A percentile compares a stretch with the other conserved stretches of the same genome.
Evolutionary conservation across 2,329 filamentous ascomycete species (phyloP).

Genomic region (Colletotrichum tanaceti): DNA sequence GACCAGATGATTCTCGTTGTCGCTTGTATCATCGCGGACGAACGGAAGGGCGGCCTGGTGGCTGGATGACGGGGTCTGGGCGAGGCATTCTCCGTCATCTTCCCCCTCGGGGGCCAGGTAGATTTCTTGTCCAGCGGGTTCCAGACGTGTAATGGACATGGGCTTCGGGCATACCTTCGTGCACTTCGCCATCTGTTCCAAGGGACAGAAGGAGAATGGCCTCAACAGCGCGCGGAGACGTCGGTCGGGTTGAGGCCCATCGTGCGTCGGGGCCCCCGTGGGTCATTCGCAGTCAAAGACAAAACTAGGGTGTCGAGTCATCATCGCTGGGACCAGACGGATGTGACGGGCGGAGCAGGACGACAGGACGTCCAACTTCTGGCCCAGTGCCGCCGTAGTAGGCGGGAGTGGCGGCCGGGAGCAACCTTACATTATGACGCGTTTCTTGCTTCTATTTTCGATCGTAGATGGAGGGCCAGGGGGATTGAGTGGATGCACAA

Average conservation of each 20-base stretch:
- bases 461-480: conserved; percentile 2
- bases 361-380: conserved; percentile 20
- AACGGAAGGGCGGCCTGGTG: neutral
- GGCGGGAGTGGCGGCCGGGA: conserved; percentile 35
- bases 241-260: neutral
- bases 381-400: neutral
- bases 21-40: conserved; percentile 7
- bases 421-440: conserved; percentile 25
- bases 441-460: conserved; percentile 19
- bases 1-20: neutral
- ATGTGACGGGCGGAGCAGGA: conserved; percentile 4
- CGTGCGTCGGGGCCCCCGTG: neutral
- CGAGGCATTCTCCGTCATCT: neutral
- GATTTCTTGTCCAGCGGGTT: neutral
- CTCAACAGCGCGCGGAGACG: neutral
- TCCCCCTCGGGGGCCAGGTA: neutral
- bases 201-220: neutral
- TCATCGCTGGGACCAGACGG: conserved; percentile 6
- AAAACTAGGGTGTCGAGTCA: conserved; percentile 5
- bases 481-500: conserved; percentile 3
- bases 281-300: neutral
- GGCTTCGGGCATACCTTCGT: neutral
- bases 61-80: neutral
- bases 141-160: neutral
- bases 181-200: neutral